phyloP scores from a whole-genome alignment of 2,329 filamentous ascomycete genomes.

The Cladosporium velox region DNA sequence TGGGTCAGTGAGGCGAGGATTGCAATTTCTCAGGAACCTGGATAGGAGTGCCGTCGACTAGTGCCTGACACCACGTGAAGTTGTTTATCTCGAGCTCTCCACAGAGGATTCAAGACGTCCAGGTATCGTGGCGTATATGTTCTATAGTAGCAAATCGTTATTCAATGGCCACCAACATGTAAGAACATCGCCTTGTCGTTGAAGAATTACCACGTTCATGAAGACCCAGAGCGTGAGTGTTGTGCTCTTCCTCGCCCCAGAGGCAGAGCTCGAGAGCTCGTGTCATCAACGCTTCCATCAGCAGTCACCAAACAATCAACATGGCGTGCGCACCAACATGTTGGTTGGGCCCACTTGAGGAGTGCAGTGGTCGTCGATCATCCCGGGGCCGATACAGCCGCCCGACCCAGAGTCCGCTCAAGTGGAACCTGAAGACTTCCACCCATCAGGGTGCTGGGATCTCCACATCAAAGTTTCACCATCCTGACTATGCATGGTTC shows the following conservation, averaged over 20 bases:
- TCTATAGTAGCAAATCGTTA: not conserved
- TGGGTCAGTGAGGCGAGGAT: conserved; percentile 5
- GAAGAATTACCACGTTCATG: not conserved
- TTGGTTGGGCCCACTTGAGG: not conserved
- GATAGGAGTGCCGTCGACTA: not conserved
- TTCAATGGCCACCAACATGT: not conserved
- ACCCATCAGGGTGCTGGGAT: not conserved
- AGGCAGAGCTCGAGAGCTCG: not conserved
- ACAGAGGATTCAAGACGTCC: not conserved
- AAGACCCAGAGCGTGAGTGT: not conserved
- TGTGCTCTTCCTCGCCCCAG: not conserved
- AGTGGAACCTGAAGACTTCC: not conserved
- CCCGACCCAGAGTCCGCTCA: not conserved
- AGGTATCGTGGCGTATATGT: not conserved
- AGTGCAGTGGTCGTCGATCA: conserved; percentile 6
- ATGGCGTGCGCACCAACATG: conserved; percentile 9
- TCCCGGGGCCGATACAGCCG: not conserved
- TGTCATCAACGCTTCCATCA: not conserved
- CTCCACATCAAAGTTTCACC: conserved; percentile 16
- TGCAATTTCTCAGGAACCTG: not conserved
- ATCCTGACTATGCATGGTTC: not conserved
- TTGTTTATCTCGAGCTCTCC: not conserved
- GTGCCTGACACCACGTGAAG: not conserved
- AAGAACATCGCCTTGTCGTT: not conserved
- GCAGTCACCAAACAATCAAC: not conserved